Base-by-base conservation (phyloP, 768 basidiomycete genomes). In the Termitomyces sp. region DNA sequence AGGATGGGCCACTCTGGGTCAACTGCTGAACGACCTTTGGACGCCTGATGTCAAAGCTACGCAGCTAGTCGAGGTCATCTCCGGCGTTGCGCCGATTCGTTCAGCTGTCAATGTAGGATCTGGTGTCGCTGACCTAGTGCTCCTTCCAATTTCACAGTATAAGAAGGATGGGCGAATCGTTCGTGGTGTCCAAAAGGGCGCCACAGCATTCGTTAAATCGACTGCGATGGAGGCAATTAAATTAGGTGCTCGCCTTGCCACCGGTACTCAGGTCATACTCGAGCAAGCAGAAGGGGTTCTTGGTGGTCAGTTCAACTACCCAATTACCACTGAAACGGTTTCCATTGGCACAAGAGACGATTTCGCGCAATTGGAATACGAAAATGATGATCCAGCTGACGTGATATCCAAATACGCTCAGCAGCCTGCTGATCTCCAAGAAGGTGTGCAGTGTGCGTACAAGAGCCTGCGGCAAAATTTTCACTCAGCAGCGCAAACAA, bases 11-110 rank as follows among this genome's bases (percentile, higher is more conserved):
- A 84, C 87, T 47, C 76, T 98, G 34, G 94, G 93, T 62, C 91
- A 95, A 63, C 82, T 91, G 46, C 76, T 99, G n/a, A 97, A 98
- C 65, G 96, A 98, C 67, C 77, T 98, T 27, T 99, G 97, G 97
- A 98, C 97, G 0, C 97, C 97, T 4, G 97, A 99, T 71, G 97
- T 99, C 54, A 98, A 98, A 71, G 95, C 97, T 13, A 98, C 97
- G 9, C 97, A 99, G 69, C 83, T 99, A 12, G 93, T 93, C 16
- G 96, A 98, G 63, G 92, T 99, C 52, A 91, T 99, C 55, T 95
- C 95, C 24, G 97, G 97, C 6, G 94, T 98, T 3, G 84, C 95
- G 12, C 97, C 97, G 1, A 95, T 99, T 61, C 89, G 95, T 18
- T 98, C 95, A 0, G 82, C 98, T 61, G 96, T 99, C 65, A 98